A percentile compares a stretch with the other conserved stretches of the same genome.
Conservation (phyloP, 139 green algal species). For the Micractinium sp. region DNA sequence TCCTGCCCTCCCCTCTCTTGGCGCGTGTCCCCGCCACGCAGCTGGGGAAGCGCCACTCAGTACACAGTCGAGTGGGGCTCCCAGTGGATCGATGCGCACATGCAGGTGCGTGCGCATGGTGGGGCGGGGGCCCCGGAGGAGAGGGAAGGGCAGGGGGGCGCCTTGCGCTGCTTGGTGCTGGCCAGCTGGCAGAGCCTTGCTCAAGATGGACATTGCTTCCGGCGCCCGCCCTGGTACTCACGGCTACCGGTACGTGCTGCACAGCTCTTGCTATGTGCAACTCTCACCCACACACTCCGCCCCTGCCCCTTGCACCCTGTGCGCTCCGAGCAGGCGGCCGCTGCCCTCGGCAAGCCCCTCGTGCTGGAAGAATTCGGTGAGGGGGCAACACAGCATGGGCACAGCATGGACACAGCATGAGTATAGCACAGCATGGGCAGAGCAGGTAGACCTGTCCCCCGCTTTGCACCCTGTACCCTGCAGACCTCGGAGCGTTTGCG, state of each 20-base stretch:
- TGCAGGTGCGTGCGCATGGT: not conserved
- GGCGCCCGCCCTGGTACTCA: too few relatives aligned
- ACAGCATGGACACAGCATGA: not conserved
- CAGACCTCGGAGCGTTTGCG: not conserved
- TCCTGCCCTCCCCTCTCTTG: not conserved
- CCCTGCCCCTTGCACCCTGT: not conserved
- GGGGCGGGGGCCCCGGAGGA: too few relatives aligned
- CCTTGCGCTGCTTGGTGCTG: too few relatives aligned
- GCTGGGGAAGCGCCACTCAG: not conserved
- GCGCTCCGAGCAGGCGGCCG: not conserved
- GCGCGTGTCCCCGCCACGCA: not conserved
- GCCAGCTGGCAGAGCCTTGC: too few relatives aligned
- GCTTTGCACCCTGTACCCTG: too few relatives aligned
- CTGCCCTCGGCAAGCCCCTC: conserved; percentile 37
- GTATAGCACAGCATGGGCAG: not conserved
- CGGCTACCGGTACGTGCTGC: too few relatives aligned
- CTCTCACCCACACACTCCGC: not conserved
- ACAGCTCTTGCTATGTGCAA: not conserved
- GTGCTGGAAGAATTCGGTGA: conserved; percentile 31
- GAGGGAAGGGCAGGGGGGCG: too few relatives aligned
- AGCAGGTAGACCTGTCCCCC: too few relatives aligned
- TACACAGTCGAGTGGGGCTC: not conserved
- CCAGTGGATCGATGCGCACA: conserved; percentile 31
- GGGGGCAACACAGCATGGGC: not conserved
- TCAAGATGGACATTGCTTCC: too few relatives aligned